A percentile compares a stretch with the other conserved stretches of the same genome.
These are phyloP conservation scores for Cryptococcus maquisensis DNA, from an alignment of 1,284 basidiomycete genomes.

Conservation along the genomic window DNA sequence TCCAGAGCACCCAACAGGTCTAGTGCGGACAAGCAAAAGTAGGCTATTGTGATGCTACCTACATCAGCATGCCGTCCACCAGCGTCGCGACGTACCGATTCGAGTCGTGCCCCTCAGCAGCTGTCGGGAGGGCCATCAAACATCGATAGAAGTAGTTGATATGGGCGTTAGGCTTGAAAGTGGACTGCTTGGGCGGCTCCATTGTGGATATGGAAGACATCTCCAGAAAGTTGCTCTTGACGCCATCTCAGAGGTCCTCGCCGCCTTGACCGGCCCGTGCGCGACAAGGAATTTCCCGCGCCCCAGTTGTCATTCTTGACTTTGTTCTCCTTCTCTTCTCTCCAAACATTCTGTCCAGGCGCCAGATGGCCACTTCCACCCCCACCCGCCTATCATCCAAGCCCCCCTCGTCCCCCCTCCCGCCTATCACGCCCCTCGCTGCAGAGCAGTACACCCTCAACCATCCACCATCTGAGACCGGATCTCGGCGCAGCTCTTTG, in stretches of 20 bases:
- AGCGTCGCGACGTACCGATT: conserved; percentile 36
- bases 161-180: conserved; percentile 48
- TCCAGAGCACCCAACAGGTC: conserved; percentile 64
- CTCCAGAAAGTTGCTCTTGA: neutral
- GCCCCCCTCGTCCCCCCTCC: neutral
- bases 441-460: neutral
- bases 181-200: conserved; percentile 22
- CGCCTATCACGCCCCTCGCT: neutral
- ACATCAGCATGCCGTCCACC: neutral
- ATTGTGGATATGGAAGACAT: conserved; percentile 1
- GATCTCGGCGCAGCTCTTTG: too few relatives aligned
- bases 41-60: conserved; percentile 69
- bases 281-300: neutral
- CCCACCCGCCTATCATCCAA: neutral
- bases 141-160: conserved; percentile 44
- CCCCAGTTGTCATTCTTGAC: neutral
- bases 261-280: too few relatives aligned
- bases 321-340: neutral
- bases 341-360: neutral
- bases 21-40: conserved; percentile 74
- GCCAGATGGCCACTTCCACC: neutral
- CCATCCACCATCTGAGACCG: neutral
- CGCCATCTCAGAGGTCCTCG: neutral
- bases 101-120: conserved; percentile 41
- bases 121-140: conserved; percentile 38